Conservation (phyloP, 495 filamentous ascomycete genomes). For the Pyrenopolyporus hunteri region DNA sequence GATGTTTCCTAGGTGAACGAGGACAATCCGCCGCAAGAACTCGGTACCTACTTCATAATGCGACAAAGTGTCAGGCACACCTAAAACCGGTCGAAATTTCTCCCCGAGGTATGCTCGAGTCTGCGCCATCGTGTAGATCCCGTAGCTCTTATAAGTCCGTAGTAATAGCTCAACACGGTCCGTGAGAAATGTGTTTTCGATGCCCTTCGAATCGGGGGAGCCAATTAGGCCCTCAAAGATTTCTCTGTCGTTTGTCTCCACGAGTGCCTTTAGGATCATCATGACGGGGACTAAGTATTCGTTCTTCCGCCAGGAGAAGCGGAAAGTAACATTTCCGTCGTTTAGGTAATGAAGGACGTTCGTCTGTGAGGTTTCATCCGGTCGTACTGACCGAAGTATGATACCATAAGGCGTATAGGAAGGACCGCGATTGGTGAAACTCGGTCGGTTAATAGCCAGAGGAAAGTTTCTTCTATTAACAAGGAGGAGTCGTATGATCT, state of each 20-base stretch:
- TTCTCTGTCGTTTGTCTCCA: conserved; percentile 94
- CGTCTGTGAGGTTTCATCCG: conserved; percentile 96
- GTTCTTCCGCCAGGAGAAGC: conserved; percentile 97
- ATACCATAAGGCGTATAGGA: conserved; percentile 89
- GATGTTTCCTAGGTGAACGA: conserved; percentile 85
- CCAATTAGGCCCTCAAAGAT: conserved; percentile 92
- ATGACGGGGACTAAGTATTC: conserved; percentile 92
- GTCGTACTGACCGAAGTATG: conserved; percentile 87
- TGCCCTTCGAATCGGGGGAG: conserved; percentile 70
- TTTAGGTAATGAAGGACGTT: conserved; percentile 95
- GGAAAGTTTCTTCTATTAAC: conserved; percentile 90
- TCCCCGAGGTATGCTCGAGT: conserved; percentile 84
- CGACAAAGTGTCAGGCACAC: conserved; percentile 76
- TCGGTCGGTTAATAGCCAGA: conserved; percentile 88
- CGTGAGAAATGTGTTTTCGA: conserved; percentile 88
- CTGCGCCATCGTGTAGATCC: conserved; percentile 74
- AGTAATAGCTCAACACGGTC: conserved; percentile 92
- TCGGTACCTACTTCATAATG: conserved; percentile 88
- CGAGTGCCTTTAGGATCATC: conserved; percentile 94
- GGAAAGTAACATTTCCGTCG: conserved; percentile 94
- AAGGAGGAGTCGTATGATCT: conserved; percentile 90
- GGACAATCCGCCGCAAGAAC: conserved; percentile 85
- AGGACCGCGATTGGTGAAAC: conserved; percentile 82
- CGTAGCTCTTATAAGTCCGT: conserved; percentile 90
- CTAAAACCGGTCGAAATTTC: conserved; percentile 86